These are phyloP conservation scores for Chrysosporium keratinophilum DNA, from an alignment of 2,329 filamentous ascomycete species.

Conservation along the genomic window DNA sequence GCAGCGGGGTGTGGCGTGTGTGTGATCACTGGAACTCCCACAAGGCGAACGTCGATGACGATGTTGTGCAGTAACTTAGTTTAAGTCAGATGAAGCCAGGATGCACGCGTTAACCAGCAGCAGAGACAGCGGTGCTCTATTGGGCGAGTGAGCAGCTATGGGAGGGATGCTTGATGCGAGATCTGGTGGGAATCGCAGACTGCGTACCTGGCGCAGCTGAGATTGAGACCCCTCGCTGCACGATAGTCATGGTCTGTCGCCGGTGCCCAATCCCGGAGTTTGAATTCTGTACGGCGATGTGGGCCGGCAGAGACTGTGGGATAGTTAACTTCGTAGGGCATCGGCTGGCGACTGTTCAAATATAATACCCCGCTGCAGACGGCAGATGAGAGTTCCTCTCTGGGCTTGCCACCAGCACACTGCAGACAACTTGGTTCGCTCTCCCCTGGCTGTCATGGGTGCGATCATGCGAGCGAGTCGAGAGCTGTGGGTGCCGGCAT, in stretches of 20 bases:
- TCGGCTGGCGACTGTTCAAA: too few species aligned
- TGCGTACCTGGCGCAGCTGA: constrained; percentile 8
- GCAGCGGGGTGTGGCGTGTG: not conserved
- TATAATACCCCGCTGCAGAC: too few species aligned
- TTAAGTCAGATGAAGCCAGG: not conserved
- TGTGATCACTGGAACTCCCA: not conserved
- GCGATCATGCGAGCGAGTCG: too few species aligned
- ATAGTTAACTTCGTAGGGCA: too few species aligned
- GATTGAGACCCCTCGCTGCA: not conserved
- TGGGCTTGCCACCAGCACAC: too few species aligned
- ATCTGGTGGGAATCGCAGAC: constrained; percentile 2
- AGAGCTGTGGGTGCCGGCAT: too few species aligned
- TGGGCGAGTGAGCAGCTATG: not conserved
- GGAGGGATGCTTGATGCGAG: constrained; percentile 1
- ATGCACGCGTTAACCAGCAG: not conserved
- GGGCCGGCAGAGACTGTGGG: not conserved
- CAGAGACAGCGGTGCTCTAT: too few species aligned
- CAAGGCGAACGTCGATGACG: constrained; percentile 2
- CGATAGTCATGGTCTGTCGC: not conserved
- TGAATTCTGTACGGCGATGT: not conserved
- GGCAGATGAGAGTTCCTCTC: too few species aligned
- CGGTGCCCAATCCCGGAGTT: not conserved
- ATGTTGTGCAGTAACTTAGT: not conserved
- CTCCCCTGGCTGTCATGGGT: too few species aligned
- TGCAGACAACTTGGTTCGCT: too few species aligned